These are phyloP conservation scores for Emmonsiellopsis sp. DNA, from an alignment of 2,329 filamentous ascomycete genomes.

Conservation along the genomic window DNA sequence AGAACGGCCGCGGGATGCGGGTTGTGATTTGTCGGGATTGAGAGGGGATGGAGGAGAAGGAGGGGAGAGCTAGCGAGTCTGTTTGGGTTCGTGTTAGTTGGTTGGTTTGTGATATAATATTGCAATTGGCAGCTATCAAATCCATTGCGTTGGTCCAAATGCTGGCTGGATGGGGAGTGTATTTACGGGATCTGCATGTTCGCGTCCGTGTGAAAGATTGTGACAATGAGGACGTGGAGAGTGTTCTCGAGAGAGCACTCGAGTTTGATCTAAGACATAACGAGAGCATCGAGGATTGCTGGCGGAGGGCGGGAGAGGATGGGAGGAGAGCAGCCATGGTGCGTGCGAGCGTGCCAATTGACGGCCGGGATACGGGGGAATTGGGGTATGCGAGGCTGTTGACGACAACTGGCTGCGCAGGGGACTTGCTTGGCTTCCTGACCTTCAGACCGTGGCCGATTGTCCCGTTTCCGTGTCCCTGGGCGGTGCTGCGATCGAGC, in stretches of 20 bases:
- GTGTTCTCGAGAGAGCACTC: background rate
- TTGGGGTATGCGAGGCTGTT: background rate
- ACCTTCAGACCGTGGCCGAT: background rate
- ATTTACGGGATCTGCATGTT: slow-evolving; percentile 7
- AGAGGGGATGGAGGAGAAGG: background rate
- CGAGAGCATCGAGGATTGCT: slow-evolving; percentile 19
- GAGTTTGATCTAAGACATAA: slow-evolving; percentile 6
- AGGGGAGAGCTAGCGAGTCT: background rate
- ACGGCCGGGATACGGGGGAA: background rate
- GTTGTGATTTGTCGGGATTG: slow-evolving; percentile 11
- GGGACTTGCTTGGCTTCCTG: background rate
- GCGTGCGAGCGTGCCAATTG: slow-evolving; percentile 1
- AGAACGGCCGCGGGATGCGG: slow-evolving; percentile 9
- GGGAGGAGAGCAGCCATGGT: slow-evolving; percentile 6
- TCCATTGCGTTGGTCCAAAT: background rate
- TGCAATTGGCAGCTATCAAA: background rate
- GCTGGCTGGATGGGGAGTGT: background rate
- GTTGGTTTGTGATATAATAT: background rate
- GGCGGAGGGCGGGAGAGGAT: slow-evolving; percentile 24
- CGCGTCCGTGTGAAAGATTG: slow-evolving; percentile 3
- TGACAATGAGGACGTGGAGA: slow-evolving; percentile 5
- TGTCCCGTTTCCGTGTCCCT: background rate
- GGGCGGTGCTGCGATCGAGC: background rate
- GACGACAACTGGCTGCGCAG: background rate
- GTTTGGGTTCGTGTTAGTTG: slow-evolving; percentile 4